A percentile compares a stretch with the other conserved stretches of the same genome.
Conservation (phyloP, 768 basidiomycete genomes). For the Kwoniella botswanensis region DNA sequence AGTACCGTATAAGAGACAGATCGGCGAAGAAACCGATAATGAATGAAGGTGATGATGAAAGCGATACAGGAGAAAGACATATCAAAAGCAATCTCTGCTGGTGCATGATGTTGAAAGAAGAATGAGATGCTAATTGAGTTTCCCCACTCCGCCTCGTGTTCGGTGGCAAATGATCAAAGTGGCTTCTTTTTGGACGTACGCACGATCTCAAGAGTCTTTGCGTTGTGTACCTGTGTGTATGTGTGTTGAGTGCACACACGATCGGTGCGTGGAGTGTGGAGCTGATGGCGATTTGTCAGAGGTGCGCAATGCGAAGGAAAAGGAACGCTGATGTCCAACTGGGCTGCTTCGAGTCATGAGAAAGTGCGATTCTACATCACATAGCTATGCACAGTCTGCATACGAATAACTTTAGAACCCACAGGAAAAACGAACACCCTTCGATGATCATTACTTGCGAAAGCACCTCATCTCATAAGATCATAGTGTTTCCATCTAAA, state of each 20-base stretch:
- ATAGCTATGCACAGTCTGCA: too few relatives aligned
- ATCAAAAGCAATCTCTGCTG: not conserved
- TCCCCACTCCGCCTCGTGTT: not conserved
- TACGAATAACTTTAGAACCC: not conserved
- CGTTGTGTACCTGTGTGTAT: not conserved
- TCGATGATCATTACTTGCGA: not conserved
- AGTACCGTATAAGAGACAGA: not conserved
- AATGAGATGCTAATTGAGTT: not conserved
- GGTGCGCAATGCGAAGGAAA: too few relatives aligned
- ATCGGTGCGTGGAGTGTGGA: not conserved
- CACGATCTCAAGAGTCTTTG: not conserved
- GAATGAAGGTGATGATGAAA: not conserved
- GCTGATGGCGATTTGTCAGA: not conserved
- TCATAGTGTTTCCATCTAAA: not conserved
- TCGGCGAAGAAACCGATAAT: not conserved
- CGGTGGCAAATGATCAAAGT: not conserved
- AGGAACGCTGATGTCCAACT: too few relatives aligned
- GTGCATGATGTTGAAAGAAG: not conserved
- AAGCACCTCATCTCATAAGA: not conserved
- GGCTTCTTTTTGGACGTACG: not conserved
- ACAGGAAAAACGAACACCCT: not conserved
- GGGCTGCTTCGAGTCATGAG: too few relatives aligned
- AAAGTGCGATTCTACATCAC: too few relatives aligned
- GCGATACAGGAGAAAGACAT: not conserved
- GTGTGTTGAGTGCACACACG: not conserved